Conservation (phyloP, 2,329 filamentous ascomycete species). For the Fusarium penzigii region DNA sequence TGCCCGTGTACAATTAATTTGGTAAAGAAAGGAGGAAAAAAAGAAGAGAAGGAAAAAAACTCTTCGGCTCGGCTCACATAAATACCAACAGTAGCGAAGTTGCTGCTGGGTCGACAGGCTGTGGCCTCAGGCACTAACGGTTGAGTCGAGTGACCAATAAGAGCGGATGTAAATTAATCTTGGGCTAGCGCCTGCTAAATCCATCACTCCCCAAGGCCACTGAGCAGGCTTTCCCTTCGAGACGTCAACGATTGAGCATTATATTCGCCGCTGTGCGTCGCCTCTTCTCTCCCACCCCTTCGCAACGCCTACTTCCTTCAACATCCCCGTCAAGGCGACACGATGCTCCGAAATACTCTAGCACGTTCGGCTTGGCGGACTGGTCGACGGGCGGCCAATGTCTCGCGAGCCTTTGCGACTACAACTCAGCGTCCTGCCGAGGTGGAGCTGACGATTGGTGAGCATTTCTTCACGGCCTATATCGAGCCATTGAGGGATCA, state of each 20-base stretch:
- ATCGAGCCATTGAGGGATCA: slow-evolving; percentile 32
- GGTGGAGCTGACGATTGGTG: slow-evolving; percentile 95
- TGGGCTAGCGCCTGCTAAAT: slow-evolving; percentile 41
- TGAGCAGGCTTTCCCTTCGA: slow-evolving; percentile 33
- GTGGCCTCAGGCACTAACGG: slow-evolving; percentile 41
- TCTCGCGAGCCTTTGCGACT: slow-evolving; percentile 79
- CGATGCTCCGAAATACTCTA: slow-evolving; percentile 69
- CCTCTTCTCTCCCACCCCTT: slow-evolving; percentile 3
- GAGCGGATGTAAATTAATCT: slow-evolving; percentile 46
- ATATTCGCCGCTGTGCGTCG: slow-evolving; percentile 35
- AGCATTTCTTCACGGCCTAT: slow-evolving; percentile 26
- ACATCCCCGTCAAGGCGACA: slow-evolving; percentile 56
- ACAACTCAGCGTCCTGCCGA: slow-evolving; percentile 79
- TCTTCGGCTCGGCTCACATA: slow-evolving; percentile 20
- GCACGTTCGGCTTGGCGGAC: slow-evolving; percentile 69
- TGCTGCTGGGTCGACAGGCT: slow-evolving; percentile 5
- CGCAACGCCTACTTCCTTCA: slow-evolving; percentile 41
- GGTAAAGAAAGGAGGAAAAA: slow-evolving; percentile 43
- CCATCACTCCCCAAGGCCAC: slow-evolving; percentile 38
- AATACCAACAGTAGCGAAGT: slow-evolving; percentile 10
- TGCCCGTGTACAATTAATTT: slow-evolving; percentile 65
- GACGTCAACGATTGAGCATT: slow-evolving; percentile 44
- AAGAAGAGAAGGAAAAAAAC: slow-evolving; percentile 40
- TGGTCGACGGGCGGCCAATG: slow-evolving; percentile 58
- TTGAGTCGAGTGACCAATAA: slow-evolving; percentile 40